These are phyloP conservation scores for Penicillium aurantiogriseum DNA, from an alignment of 2,329 filamentous ascomycete genomes.

Conservation along the genomic window DNA sequence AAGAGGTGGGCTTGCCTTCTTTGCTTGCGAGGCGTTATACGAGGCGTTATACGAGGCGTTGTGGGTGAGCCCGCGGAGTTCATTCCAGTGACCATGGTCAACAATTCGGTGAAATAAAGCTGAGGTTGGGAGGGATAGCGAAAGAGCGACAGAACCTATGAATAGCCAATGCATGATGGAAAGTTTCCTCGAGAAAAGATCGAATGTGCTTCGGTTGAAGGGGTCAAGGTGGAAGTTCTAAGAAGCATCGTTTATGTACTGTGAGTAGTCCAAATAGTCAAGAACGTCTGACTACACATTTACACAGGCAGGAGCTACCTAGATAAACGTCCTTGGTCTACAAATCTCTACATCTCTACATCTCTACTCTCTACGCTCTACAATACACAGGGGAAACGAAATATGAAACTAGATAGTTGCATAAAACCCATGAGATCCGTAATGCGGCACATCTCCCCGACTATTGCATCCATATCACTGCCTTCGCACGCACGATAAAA, in stretches of 20 bases:
- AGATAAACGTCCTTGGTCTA: neutral
- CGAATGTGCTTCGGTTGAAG: neutral
- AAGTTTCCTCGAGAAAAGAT: neutral
- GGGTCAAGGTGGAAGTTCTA: neutral
- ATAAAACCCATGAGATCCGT: neutral
- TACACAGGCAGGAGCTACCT: neutral
- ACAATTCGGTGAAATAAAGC: slow-evolving; percentile 2
- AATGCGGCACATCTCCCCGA: neutral
- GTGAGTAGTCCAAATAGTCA: neutral
- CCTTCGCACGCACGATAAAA: neutral
- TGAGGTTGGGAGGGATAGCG: slow-evolving; percentile 4
- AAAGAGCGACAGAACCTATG: slow-evolving; percentile 1
- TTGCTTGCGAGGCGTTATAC: neutral
- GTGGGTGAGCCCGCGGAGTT: slow-evolving; percentile 7
- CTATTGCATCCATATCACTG: neutral
- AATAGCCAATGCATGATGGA: slow-evolving; percentile 10
- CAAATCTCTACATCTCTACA: too few species aligned
- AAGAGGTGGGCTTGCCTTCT: slow-evolving; percentile 15
- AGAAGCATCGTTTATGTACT: neutral
- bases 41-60: neutral
- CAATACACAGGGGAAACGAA: neutral
- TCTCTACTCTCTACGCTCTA: neutral
- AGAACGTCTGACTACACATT: neutral
- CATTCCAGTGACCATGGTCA: slow-evolving; percentile 15
- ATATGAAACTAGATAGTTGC: neutral